Evolutionary conservation across 208 protist genomes (phyloP).

Genomic region (Leishmania major): DNA sequence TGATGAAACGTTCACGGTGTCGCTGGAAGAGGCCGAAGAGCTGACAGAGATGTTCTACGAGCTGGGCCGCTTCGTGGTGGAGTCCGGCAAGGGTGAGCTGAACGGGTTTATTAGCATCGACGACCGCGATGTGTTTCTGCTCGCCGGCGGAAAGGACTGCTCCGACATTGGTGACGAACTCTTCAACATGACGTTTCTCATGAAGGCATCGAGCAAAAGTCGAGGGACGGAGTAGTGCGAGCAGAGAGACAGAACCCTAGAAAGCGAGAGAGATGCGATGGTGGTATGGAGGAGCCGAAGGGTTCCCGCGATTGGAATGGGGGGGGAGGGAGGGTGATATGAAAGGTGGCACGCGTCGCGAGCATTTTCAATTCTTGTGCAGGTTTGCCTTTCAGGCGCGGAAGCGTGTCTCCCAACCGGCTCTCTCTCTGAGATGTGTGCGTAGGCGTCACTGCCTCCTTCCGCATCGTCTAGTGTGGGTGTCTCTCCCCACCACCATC

Average conservation of each 20-base stretch:
- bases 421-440: not conserved
- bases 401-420: not conserved
- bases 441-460: not conserved
- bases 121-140: slow-evolving; percentile 80
- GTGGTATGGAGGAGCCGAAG: not conserved
- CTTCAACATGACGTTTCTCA: slow-evolving; percentile 73
- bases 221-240: not conserved
- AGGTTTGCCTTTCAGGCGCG: not conserved
- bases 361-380: not conserved
- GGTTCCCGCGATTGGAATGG: not conserved
- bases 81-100: slow-evolving; percentile 70
- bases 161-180: slow-evolving; percentile 77
- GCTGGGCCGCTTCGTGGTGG: slow-evolving; percentile 76
- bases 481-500: not conserved
- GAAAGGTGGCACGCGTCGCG: not conserved
- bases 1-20: slow-evolving; percentile 59
- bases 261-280: not conserved
- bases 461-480: not conserved
- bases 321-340: too few species aligned
- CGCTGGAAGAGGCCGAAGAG: slow-evolving; percentile 73
- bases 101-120: slow-evolving; percentile 84
- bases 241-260: not conserved
- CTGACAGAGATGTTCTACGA: slow-evolving; percentile 84
- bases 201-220: slow-evolving; percentile 38
- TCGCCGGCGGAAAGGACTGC: slow-evolving; percentile 67